These are phyloP conservation scores for Alternaria panax DNA, from an alignment of 2,329 filamentous ascomycete genomes.

Conservation along the genomic window DNA sequence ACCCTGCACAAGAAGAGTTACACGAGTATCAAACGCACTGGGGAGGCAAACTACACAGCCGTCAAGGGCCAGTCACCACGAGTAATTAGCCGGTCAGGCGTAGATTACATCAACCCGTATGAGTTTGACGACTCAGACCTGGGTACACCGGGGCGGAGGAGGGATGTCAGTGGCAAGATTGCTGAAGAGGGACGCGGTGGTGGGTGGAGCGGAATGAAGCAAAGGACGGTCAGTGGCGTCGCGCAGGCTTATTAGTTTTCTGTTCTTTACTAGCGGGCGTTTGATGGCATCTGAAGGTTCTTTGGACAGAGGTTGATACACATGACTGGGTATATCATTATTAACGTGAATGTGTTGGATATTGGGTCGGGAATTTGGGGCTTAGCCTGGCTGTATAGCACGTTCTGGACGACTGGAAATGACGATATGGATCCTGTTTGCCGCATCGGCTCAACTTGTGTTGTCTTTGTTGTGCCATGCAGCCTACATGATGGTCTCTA, in stretches of 20 bases:
- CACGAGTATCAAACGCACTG: conserved; percentile 42
- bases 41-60: conserved; percentile 40
- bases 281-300: neutral
- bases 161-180: conserved; percentile 74
- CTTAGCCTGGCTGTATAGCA: neutral
- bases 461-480: neutral
- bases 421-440: conserved; percentile 1
- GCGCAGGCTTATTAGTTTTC: conserved; percentile 19
- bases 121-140: conserved; percentile 43
- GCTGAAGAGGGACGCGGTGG: conserved; percentile 72
- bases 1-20: conserved; percentile 44
- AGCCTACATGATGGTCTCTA: neutral
- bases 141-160: conserved; percentile 36
- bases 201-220: conserved; percentile 44
- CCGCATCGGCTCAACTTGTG: neutral
- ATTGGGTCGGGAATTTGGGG: neutral
- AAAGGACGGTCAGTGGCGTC: conserved; percentile 53
- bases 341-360: neutral
- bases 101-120: conserved; percentile 54
- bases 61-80: conserved; percentile 48
- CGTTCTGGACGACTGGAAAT: neutral
- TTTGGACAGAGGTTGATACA: neutral
- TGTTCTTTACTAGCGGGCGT: conserved; percentile 1
- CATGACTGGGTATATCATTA: neutral
- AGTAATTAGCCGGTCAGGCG: conserved; percentile 57